Evolutionary conservation across 371 early-diverging fungal genomes (phyloP).

Genomic region (Mortierella polycephala): DNA sequence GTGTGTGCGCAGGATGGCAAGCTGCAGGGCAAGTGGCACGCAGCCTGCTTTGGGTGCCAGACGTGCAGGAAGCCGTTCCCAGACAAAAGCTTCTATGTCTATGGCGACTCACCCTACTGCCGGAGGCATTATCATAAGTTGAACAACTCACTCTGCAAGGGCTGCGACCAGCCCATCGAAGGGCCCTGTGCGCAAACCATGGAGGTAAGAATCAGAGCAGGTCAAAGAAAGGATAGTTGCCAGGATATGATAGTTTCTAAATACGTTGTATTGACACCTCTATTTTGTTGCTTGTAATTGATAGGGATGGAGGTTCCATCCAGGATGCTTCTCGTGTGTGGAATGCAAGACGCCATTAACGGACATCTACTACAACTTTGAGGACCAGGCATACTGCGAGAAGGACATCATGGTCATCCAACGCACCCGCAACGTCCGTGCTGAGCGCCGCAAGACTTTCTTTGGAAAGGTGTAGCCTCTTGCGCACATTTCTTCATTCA

Average conservation of each 20-base stretch:
- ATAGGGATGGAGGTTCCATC: constrained; percentile 67
- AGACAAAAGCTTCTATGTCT: constrained; percentile 88
- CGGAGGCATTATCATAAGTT: constrained; percentile 84
- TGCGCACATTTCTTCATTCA: background rate
- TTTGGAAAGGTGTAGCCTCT: constrained; percentile 42
- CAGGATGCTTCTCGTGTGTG: constrained; percentile 65
- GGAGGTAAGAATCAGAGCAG: constrained; percentile 57
- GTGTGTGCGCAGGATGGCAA: constrained; percentile 83
- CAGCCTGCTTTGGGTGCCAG: constrained; percentile 79
- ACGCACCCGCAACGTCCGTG: constrained; percentile 67
- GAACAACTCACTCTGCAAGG: constrained; percentile 82
- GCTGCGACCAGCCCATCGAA: constrained; percentile 84
- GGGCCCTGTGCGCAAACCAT: constrained; percentile 86
- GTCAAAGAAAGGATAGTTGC: too few species aligned
- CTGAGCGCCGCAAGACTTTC: constrained; percentile 76
- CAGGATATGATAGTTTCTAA: too few species aligned
- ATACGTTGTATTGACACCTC: background rate
- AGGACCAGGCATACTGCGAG: constrained; percentile 83
- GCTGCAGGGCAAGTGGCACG: constrained; percentile 85
- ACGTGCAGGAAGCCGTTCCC: constrained; percentile 84
- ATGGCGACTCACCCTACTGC: constrained; percentile 85
- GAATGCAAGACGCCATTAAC: constrained; percentile 74
- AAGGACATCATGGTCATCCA: constrained; percentile 77
- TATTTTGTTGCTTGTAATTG: constrained; percentile 1
- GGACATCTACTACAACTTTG: constrained; percentile 84